These are phyloP conservation scores for Talaromyces funiculosus DNA, from an alignment of 2,329 filamentous ascomycete genomes.

Conservation along the genomic window DNA sequence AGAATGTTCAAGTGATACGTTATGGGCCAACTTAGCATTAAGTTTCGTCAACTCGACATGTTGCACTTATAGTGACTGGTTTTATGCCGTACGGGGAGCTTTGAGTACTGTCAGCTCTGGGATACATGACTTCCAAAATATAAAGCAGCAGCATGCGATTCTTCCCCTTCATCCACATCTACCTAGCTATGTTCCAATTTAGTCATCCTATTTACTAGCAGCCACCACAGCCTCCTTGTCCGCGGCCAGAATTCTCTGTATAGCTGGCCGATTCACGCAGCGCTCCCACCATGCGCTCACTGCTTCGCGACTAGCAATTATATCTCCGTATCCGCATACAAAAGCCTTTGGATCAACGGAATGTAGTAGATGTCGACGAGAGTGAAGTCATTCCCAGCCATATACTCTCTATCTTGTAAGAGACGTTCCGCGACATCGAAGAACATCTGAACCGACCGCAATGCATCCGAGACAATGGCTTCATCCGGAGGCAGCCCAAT, in stretches of 20 bases:
- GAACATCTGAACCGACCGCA: slow-evolving; percentile 8
- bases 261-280: slow-evolving; percentile 9
- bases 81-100: too few relatives aligned
- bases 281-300: slow-evolving; percentile 11
- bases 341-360: slow-evolving; percentile 10
- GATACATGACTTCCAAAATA: too few relatives aligned
- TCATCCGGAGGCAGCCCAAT: slow-evolving; percentile 4
- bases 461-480: neutral
- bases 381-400: slow-evolving; percentile 10
- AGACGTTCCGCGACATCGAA: slow-evolving; percentile 10
- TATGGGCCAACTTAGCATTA: too few relatives aligned
- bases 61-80: too few relatives aligned
- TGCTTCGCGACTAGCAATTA: neutral
- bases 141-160: too few relatives aligned
- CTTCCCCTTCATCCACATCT: neutral
- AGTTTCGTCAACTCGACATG: too few relatives aligned
- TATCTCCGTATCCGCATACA: slow-evolving; percentile 6
- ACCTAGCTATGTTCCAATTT: too few relatives aligned
- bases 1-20: too few relatives aligned
- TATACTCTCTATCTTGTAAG: slow-evolving; percentile 1
- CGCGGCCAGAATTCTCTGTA: slow-evolving; percentile 1
- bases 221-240: slow-evolving; percentile 6
- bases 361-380: slow-evolving; percentile 13
- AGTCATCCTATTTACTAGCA: neutral
- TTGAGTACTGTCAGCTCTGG: too few relatives aligned